Conservation (phyloP, 768 basidiomycete genomes). For the Lactarius trivialis region DNA sequence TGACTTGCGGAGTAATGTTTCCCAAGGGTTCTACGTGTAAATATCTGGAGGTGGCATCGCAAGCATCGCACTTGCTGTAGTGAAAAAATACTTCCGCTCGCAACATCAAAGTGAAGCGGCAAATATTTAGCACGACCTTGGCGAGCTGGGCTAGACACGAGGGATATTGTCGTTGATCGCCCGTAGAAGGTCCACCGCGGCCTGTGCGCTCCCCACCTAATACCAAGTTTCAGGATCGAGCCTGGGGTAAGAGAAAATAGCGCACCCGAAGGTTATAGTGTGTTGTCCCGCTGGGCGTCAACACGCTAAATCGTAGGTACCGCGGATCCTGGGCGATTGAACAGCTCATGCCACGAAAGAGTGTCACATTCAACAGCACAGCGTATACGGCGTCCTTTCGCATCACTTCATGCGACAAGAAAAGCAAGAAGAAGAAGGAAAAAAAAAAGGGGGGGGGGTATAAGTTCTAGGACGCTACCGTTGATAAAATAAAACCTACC, state of each 20-base stretch:
- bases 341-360: conserved; percentile 76
- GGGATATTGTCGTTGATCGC: conserved; percentile 20
- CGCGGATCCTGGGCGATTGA: conserved; percentile 68
- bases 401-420: conserved; percentile 50
- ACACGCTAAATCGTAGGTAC: conserved; percentile 69
- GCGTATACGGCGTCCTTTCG: conserved; percentile 79
- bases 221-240: background rate
- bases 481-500: conserved; percentile 34
- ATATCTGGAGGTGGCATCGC: background rate
- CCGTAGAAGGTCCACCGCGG: conserved; percentile 17
- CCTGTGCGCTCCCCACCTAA: conserved; percentile 21
- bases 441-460: no score
- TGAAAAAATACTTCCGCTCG: conserved; percentile 3
- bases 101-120: conserved; percentile 7
- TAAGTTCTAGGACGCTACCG: background rate
- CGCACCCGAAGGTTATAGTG: conserved; percentile 75
- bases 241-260: background rate
- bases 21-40: background rate
- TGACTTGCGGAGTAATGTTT: background rate
- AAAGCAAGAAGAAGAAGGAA: no score
- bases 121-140: background rate
- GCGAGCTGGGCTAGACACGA: background rate
- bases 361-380: conserved; percentile 62
- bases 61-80: background rate
- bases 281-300: conserved; percentile 51